Evolutionary conservation across 495 filamentous ascomycete species (phyloP).

Genomic region (Aspergillus coremiiformis): DNA sequence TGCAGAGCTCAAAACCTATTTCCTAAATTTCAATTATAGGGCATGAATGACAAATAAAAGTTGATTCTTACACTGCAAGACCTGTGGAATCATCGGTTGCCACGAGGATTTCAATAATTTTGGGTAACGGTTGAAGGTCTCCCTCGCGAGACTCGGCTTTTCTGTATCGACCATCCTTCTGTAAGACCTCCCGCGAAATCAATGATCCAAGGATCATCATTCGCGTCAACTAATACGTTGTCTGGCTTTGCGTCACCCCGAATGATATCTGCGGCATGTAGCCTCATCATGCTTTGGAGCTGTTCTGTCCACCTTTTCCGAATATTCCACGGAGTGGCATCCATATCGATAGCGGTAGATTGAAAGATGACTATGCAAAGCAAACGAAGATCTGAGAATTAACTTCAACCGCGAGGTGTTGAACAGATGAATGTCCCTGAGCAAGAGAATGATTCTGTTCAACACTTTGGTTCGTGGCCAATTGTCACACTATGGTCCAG

Average conservation of each 20-base stretch:
- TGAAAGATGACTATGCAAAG: no score
- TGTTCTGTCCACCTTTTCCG: neutral
- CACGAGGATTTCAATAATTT: slow-evolving; percentile 8
- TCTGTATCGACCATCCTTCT: slow-evolving; percentile 36
- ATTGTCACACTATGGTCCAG: no score
- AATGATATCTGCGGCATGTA: slow-evolving; percentile 21
- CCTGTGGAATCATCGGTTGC: no score
- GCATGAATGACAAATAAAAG: no score
- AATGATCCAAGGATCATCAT: slow-evolving; percentile 38
- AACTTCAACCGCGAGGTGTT: no score
- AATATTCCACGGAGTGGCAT: neutral
- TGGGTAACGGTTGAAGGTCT: slow-evolving; percentile 21
- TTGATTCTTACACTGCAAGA: no score
- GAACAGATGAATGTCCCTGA: no score
- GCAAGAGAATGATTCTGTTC: no score
- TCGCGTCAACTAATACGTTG: slow-evolving; percentile 39
- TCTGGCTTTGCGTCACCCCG: slow-evolving; percentile 44
- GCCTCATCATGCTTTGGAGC: slow-evolving; percentile 1
- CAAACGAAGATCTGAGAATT: no score
- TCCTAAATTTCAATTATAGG: no score
- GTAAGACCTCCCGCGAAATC: slow-evolving; percentile 42
- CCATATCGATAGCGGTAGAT: slow-evolving; percentile 2
- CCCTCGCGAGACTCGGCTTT: slow-evolving; percentile 34
- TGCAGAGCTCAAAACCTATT: no score
- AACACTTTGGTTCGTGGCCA: no score